phyloP scores from a whole-genome alignment of 108 stramenopile genomes.

The Poteriospumella lacustris region DNA sequence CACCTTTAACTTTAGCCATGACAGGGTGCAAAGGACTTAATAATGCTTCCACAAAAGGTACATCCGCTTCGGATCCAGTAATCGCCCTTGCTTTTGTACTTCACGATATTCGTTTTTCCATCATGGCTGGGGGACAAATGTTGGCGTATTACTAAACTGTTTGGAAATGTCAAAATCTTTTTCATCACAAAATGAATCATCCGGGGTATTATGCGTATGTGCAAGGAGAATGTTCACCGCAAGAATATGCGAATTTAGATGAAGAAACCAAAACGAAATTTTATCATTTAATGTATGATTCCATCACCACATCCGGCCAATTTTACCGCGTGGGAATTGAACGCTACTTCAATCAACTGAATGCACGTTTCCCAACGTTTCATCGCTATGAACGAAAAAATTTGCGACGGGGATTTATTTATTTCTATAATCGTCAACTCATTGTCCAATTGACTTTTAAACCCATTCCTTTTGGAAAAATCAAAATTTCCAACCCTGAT shows the following conservation, averaged over 20 bases:
- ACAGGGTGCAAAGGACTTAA: constrained; percentile 7
- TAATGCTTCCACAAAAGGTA: constrained; percentile 8
- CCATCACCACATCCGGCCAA: constrained; percentile 6
- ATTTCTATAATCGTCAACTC: constrained; percentile 8
- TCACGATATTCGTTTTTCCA: constrained; percentile 8
- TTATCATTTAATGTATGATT: constrained; percentile 9
- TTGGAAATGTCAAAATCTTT: constrained; percentile 9
- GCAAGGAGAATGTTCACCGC: constrained; percentile 6
- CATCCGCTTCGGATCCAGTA: constrained; percentile 6
- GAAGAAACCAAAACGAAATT: constrained; percentile 8
- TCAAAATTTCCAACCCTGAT: constrained; percentile 8
- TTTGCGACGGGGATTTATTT: constrained; percentile 7
- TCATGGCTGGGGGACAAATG: constrained; percentile 6
- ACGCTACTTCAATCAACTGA: constrained; percentile 7
- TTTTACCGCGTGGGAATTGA: constrained; percentile 7
- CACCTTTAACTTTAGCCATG: constrained; percentile 7
- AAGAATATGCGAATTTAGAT: constrained; percentile 9
- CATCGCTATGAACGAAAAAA: constrained; percentile 8
- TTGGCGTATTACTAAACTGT: constrained; percentile 8
- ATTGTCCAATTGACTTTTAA: constrained; percentile 9
- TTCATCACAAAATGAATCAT: constrained; percentile 9
- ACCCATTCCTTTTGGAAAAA: constrained; percentile 8
- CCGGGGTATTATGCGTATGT: constrained; percentile 6
- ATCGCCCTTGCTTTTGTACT: constrained; percentile 7
- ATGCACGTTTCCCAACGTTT: constrained; percentile 7